Percentiles rank a stretch among this genome's conserved stretches.
Evolutionary conservation across 495 filamentous ascomycete genomes (phyloP).

Genomic region (Podospora bellae-mahoneyi): DNA sequence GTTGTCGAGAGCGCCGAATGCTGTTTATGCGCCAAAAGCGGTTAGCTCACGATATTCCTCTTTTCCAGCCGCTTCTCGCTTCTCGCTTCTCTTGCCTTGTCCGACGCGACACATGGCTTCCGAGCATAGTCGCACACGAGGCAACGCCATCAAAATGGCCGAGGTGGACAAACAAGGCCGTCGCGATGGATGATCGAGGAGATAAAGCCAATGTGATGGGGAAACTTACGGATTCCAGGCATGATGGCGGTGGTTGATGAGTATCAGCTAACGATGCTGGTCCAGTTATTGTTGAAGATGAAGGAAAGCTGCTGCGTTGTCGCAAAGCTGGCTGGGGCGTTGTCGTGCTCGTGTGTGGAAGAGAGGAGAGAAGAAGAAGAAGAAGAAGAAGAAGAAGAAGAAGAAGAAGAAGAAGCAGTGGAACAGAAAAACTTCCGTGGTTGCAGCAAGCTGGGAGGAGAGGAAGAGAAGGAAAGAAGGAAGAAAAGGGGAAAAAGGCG

Average conservation of each 20-base stretch:
- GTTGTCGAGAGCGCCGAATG: conserved; percentile 34
- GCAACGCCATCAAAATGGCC: not conserved
- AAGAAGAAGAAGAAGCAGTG: not conserved
- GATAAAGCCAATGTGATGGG: not conserved
- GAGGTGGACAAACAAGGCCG: not conserved
- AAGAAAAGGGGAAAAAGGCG: conserved; percentile 1
- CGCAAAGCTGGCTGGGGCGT: not conserved
- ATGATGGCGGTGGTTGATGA: conserved; percentile 24
- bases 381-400: not conserved
- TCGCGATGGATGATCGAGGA: not conserved
- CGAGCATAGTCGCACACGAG: not conserved
- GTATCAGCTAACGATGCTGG: not conserved
- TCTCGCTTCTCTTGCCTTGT: not conserved
- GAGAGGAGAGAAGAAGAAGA: not conserved
- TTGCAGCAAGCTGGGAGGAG: not conserved
- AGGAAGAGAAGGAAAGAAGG: conserved; percentile 1
- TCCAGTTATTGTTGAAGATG: not conserved
- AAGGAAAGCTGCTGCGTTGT: not conserved
- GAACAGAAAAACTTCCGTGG: not conserved
- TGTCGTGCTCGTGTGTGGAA: not conserved
- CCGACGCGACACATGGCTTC: not conserved
- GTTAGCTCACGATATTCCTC: not conserved
- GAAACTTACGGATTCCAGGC: conserved; percentile 33
- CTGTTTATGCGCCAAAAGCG: conserved; percentile 12
- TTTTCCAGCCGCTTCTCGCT: not conserved